A percentile compares a stretch with the other conserved stretches of the same genome.
Evolutionary conservation across 2,329 filamentous ascomycete genomes (phyloP).

Genomic region (Pestalotiopsis sp.): DNA sequence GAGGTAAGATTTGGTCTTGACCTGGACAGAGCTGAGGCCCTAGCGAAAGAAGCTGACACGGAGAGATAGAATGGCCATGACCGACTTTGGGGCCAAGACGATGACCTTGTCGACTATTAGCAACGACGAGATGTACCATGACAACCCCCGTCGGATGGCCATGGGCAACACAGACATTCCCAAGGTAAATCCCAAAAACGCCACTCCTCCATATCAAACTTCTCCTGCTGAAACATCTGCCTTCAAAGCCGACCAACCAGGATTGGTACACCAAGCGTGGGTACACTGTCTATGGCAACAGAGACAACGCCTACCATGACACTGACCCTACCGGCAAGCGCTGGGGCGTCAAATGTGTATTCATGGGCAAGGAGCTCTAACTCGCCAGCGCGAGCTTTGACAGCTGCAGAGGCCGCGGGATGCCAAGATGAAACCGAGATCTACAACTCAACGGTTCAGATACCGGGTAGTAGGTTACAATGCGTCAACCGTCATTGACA

Average conservation of each 20-base stretch:
- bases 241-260: constrained; percentile 22
- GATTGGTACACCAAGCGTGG: constrained; percentile 29
- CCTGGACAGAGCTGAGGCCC: background rate
- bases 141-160: constrained; percentile 24
- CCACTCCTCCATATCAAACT: background rate
- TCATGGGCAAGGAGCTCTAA: constrained; percentile 22
- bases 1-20: constrained; percentile 15
- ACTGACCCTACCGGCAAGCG: constrained; percentile 23
- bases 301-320: constrained; percentile 21
- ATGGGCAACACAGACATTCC: constrained; percentile 15
- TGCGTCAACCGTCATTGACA: background rate
- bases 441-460: background rate
- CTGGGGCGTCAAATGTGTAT: constrained; percentile 17
- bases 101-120: constrained; percentile 26
- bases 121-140: constrained; percentile 18
- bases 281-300: constrained; percentile 21
- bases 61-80: constrained; percentile 22
- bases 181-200: constrained; percentile 14
- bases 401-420: background rate
- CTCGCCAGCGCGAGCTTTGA: background rate
- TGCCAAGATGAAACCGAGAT: background rate
- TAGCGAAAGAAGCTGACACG: background rate
- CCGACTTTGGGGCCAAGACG: constrained; percentile 23
- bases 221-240: constrained; percentile 3
- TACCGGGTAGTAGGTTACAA: background rate